Base-by-base conservation (phyloP, 257 asterid species). In the Oldenlandia corymbosa region DNA sequence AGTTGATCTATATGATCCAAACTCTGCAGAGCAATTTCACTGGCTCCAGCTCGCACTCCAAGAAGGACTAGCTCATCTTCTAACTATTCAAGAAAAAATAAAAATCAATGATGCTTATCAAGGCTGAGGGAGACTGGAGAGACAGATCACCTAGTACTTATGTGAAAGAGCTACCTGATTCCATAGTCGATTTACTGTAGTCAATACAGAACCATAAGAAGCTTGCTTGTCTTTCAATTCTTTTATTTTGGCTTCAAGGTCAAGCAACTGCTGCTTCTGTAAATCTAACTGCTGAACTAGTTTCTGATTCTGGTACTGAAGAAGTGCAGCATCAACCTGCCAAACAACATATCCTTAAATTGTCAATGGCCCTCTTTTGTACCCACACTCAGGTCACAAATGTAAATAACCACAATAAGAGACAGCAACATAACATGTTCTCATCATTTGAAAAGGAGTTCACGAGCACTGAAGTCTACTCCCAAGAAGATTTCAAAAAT, bases 241-340 rank as follows among this genome's bases (percentile, higher is more conserved):
- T 70, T 78, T 76, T 52, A 89, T 76, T 70, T 82, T 83, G 72
- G 78, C 78, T 79, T 88, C 97, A 71, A 92, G 97, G 58, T 77
- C 87, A 52, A 78, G 88, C 72, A 85, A 71, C 74, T 84, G 84
- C 64, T 92, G 91, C 78, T 89, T 92, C 80, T 85, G 95, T 34
- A 76, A 79, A 71, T 92, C 99, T 69, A 87, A 71, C 71, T 89
- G 97, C 66, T 87, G 96, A 52, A 92, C 96, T 72, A 92, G 91
- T 70, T 77, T 90, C 78, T 92, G 99, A 81, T 92, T 92, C 80
- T 92, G 95, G 83, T 85, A 78, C 77, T 92, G 99, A 76, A 92
- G 99, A 81, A 78, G 80, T 65, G 96, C 86, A 64, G 96, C 89
- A 85, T 92, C 97, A 77, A 84, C 94, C 99, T 92, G 83, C 52